A percentile compares a stretch with the other conserved stretches of the same genome.
Conservation (phyloP, 2,329 filamentous ascomycete genomes). For the Nectriaceae sp. region DNA sequence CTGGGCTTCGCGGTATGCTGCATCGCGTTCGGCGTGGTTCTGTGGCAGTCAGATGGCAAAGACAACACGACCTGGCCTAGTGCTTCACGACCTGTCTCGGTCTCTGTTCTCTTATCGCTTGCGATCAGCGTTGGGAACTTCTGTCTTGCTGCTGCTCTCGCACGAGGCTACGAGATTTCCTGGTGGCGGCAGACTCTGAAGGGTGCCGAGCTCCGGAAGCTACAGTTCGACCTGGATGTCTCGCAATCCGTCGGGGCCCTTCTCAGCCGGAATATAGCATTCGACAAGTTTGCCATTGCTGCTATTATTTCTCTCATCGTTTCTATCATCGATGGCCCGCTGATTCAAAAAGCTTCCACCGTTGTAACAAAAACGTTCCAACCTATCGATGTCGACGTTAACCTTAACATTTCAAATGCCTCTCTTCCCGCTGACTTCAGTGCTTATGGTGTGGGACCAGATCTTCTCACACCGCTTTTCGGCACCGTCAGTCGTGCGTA, state of each 20-base stretch:
- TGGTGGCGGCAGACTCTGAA: slow-evolving; percentile 5
- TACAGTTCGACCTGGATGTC: slow-evolving; percentile 1
- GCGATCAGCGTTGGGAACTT: slow-evolving; percentile 2
- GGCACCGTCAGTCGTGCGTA: background rate
- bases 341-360: slow-evolving; percentile 3
- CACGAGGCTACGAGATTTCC: slow-evolving; percentile 2
- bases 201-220: slow-evolving; percentile 2
- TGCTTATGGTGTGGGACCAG: background rate
- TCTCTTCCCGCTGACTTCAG: background rate
- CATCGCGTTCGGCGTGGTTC: background rate
- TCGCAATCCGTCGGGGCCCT: background rate
- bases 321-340: slow-evolving; percentile 1
- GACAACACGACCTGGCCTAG: slow-evolving; percentile 1
- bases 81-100: background rate
- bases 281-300: slow-evolving; percentile 4
- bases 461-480: background rate
- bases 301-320: slow-evolving; percentile 1
- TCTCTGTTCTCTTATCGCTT: slow-evolving; percentile 1
- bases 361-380: background rate
- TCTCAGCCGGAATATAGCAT: background rate
- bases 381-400: background rate
- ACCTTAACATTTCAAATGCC: background rate
- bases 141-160: background rate
- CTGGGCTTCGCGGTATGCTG: slow-evolving; percentile 1
- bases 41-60: slow-evolving; percentile 3